Conservation (phyloP, 1,284 basidiomycete genomes). For the Ganoderma meredithae region DNA sequence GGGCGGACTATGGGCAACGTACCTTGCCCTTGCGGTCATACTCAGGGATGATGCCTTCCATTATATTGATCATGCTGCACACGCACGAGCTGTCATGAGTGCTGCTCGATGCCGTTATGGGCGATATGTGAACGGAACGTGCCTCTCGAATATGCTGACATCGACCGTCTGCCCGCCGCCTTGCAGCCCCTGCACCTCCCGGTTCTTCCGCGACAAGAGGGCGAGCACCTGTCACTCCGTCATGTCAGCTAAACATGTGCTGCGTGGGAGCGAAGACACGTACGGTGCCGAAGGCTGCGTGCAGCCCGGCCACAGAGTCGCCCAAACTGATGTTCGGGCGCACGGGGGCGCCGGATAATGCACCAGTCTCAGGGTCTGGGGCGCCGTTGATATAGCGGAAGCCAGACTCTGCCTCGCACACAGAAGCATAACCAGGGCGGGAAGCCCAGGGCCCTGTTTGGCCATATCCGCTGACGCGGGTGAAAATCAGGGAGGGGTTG, state of each 20-base stretch:
- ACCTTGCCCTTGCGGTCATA: conserved; percentile 75
- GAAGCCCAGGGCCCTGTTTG: conserved; percentile 77
- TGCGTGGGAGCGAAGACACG: conserved; percentile 27
- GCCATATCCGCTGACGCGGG: conserved; percentile 76
- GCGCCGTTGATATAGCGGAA: conserved; percentile 77
- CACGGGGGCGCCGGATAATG: conserved; percentile 65
- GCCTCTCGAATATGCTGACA: conserved; percentile 79
- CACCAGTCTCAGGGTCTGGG: conserved; percentile 59
- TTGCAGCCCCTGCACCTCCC: conserved; percentile 44
- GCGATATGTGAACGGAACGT: conserved; percentile 13
- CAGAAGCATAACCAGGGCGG: conserved; percentile 73
- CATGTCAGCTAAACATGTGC: not conserved
- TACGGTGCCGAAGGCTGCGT: conserved; percentile 77
- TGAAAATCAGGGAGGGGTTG: conserved; percentile 73
- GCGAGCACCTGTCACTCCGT: conserved; percentile 65
- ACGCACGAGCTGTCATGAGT: not conserved
- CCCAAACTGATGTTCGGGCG: conserved; percentile 76
- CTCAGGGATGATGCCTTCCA: conserved; percentile 81
- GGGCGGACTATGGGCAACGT: conserved; percentile 1
- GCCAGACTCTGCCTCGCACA: conserved; percentile 77
- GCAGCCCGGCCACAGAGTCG: conserved; percentile 73
- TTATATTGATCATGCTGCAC: conserved; percentile 71
- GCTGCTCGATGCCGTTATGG: conserved; percentile 13
- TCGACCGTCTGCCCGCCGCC: conserved; percentile 68
- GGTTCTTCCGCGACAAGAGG: conserved; percentile 61